Base-by-base conservation (phyloP, 2,329 filamentous ascomycete genomes). In the Bertia moriformis region DNA sequence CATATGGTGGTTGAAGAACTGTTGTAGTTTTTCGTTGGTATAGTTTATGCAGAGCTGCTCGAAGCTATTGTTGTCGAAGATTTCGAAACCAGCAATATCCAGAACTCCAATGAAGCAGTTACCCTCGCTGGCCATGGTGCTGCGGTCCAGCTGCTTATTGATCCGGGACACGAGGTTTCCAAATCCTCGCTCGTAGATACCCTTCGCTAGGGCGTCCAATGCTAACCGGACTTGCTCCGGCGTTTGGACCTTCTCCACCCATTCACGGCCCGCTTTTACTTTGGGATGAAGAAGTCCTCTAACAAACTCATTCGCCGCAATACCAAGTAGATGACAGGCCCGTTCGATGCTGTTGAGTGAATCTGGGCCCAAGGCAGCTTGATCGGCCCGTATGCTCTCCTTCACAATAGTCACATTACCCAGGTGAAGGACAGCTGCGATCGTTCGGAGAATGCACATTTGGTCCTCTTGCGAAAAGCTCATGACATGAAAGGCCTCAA, bases 1-100 rank as follows among this genome's bases (percentile, higher is more conserved):
- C 91, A 98, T 98, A 65, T 98, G 93, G 55, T 98, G 91, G 52
- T 98, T 98, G 72, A 98, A 98, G 59, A 98, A 98, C 49, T 98
- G 91, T 53, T 98, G 91, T 4, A 98, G 74, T 58, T 95, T 98
- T 59, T 98, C 91, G 60, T 98, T 98, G 44, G 93, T 96, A 61
- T 98, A 98, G 61, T 98, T 98, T 70, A 98, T 98, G 65, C 91
- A 98, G 4, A 98, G 71, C 58, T 98, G 91, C 57, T 98, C 91
- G 52, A 98, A 98, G 65, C 89, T 95, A 65, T 98, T 98, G 51
- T 85, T 75, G 49, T 98, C 88, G 50, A 98, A 98, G 42, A 98
- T 98, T 55, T 98, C 91, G 59, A 98, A 98, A 43, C 91, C 91
- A 46, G 93, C 93, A 59, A 98, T 98, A 73, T 98, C 91, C 32